Conservation (phyloP, 148 eudicot species). For the Euryodendron excelsum region DNA sequence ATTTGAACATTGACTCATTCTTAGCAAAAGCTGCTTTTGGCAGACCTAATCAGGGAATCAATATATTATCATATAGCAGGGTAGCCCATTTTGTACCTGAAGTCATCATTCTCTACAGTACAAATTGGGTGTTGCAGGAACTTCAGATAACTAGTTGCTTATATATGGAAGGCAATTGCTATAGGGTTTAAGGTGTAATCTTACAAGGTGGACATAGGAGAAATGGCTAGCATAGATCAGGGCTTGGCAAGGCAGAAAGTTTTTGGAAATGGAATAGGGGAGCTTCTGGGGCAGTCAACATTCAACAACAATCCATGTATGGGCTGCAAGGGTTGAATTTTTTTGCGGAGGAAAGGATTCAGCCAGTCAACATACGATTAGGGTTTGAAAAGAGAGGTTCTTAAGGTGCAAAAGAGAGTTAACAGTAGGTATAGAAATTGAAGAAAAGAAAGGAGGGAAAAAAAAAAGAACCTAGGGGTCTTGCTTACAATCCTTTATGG, state of each 20-base stretch:
- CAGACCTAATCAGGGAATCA: background rate
- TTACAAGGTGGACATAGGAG: background rate
- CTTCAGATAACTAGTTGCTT: background rate
- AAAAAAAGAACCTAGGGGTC: background rate
- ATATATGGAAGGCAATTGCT: background rate
- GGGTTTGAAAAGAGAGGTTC: background rate
- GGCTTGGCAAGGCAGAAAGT: background rate
- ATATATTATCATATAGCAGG: background rate
- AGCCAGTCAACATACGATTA: background rate
- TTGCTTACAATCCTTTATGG: background rate
- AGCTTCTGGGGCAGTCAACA: background rate
- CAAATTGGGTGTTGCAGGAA: background rate
- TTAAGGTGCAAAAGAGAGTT: background rate
- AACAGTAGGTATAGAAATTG: background rate
- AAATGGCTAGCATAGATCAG: background rate
- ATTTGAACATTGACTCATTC: background rate
- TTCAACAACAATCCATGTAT: background rate
- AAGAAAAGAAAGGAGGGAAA: background rate
- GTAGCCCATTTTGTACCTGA: background rate
- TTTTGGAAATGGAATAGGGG: background rate
- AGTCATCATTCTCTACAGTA: background rate
- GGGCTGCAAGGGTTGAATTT: slow-evolving; percentile 1
- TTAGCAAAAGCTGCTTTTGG: background rate
- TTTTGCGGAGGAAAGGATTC: background rate
- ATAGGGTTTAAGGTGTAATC: background rate